phyloP scores from a whole-genome alignment of 441 rosid genomes.

The Arabidopsis hybrid region DNA sequence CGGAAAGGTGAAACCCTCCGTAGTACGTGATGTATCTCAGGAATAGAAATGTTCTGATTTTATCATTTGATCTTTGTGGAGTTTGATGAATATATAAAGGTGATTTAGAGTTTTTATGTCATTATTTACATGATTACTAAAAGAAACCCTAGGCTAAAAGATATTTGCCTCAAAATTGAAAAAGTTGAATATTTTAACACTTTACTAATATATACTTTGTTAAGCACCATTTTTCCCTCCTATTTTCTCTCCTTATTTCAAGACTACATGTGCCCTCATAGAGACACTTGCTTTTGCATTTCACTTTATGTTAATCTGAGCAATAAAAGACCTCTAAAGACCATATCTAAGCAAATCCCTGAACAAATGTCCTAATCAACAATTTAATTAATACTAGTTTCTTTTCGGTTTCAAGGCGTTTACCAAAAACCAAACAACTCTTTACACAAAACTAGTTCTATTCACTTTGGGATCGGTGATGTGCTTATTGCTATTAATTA shows the following conservation, averaged over 20 bases:
- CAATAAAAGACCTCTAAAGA: conserved; percentile 46
- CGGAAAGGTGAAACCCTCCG: no score
- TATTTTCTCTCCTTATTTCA: conserved; percentile 51
- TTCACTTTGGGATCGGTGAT: conserved; percentile 46
- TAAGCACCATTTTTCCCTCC: conserved; percentile 45
- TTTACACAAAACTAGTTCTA: conserved; percentile 30
- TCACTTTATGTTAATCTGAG: conserved; percentile 44
- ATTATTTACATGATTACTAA: no score
- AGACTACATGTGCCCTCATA: conserved; percentile 57
- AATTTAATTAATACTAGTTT: conserved; percentile 1
- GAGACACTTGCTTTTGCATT: conserved; percentile 46
- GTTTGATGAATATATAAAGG: no score
- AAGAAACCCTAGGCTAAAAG: no score
- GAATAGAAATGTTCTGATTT: no score
- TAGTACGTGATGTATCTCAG: no score
- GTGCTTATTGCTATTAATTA: conserved; percentile 28
- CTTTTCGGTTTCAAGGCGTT: conserved; percentile 33
- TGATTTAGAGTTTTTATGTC: no score
- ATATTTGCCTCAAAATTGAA: no score
- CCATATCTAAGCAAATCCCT: conserved; percentile 86
- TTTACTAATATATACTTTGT: not conserved
- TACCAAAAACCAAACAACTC: conserved; percentile 37
- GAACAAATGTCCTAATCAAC: conserved; percentile 48
- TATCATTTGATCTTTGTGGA: no score
- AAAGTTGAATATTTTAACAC: not conserved